Evolutionary conservation across 2,329 filamentous ascomycete species (phyloP).

Genomic region (Talaromyces sp.): DNA sequence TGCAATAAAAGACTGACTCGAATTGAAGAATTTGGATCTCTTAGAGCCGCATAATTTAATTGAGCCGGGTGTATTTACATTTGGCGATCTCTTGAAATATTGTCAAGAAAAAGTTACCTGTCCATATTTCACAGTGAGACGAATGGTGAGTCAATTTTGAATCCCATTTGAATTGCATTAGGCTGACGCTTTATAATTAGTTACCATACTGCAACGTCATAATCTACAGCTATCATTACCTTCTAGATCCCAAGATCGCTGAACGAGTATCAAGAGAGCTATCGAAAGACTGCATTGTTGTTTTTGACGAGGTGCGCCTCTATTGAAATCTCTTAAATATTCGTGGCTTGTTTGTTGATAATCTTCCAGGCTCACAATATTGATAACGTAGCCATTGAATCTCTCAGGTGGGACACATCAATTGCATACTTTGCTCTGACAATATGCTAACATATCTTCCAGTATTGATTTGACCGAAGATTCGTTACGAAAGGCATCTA

Average conservation of each 20-base stretch:
- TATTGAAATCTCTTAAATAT: neutral
- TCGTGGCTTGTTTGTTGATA: neutral
- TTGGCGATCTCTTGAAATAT: slow-evolving; percentile 83
- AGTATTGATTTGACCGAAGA: slow-evolving; percentile 97
- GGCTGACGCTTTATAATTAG: slow-evolving; percentile 43
- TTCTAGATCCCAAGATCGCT: slow-evolving; percentile 96
- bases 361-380: slow-evolving; percentile 76
- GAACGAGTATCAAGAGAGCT: slow-evolving; percentile 92
- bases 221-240: slow-evolving; percentile 98
- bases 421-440: neutral
- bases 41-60: slow-evolving; percentile 93
- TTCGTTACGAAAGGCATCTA: slow-evolving; percentile 82
- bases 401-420: slow-evolving; percentile 34
- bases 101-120: slow-evolving; percentile 82
- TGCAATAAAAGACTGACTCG: slow-evolving; percentile 24
- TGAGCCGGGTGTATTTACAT: slow-evolving; percentile 91
- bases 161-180: neutral
- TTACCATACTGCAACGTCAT: slow-evolving; percentile 99
- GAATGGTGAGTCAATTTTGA: slow-evolving; percentile 63
- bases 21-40: slow-evolving; percentile 74
- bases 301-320: slow-evolving; percentile 73
- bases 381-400: slow-evolving; percentile 98
- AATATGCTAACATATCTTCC: slow-evolving; percentile 39
- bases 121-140: slow-evolving; percentile 90
- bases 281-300: slow-evolving; percentile 96